Evolutionary conservation across 208 protist genomes (phyloP).

Genomic region (Trypanosoma avium): DNA sequence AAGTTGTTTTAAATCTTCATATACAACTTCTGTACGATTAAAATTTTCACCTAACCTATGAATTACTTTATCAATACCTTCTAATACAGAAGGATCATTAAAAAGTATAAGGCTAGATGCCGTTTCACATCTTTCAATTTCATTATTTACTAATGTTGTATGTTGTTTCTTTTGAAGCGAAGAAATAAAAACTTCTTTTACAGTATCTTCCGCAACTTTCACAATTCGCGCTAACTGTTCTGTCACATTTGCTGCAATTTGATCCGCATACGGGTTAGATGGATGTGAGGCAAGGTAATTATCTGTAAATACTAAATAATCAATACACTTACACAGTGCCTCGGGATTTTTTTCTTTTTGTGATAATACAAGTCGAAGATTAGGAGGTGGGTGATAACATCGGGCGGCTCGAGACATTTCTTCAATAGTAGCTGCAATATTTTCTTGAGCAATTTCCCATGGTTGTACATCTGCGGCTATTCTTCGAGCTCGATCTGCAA

Average conservation of each 20-base stretch:
- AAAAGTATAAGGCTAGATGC: conserved; percentile 34
- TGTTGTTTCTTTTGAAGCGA: conserved; percentile 41
- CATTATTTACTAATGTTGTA: not conserved
- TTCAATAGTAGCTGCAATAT: conserved; percentile 84
- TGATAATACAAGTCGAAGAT: conserved; percentile 58
- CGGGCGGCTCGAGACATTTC: conserved; percentile 81
- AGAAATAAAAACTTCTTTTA: conserved; percentile 67
- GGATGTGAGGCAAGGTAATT: conserved; percentile 78
- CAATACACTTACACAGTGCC: conserved; percentile 64
- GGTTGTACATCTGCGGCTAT: conserved; percentile 78
- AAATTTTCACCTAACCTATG: conserved; percentile 81
- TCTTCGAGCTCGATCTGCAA: conserved; percentile 54
- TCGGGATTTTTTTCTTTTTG: conserved; percentile 60
- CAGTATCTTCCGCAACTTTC: conserved; percentile 58
- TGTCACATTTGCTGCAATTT: conserved; percentile 45
- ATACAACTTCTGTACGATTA: conserved; percentile 61
- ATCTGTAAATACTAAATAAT: conserved; percentile 87
- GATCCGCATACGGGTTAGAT: conserved; percentile 51
- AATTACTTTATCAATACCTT: conserved; percentile 61
- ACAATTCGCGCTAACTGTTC: conserved; percentile 62
- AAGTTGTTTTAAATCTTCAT: conserved; percentile 57
- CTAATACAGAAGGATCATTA: conserved; percentile 56
- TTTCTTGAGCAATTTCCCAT: conserved; percentile 87
- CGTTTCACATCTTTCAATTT: conserved; percentile 5
- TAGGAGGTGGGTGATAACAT: conserved; percentile 81